phyloP scores from a whole-genome alignment of 176 grass and related monocot species.

The Musa acuminata region DNA sequence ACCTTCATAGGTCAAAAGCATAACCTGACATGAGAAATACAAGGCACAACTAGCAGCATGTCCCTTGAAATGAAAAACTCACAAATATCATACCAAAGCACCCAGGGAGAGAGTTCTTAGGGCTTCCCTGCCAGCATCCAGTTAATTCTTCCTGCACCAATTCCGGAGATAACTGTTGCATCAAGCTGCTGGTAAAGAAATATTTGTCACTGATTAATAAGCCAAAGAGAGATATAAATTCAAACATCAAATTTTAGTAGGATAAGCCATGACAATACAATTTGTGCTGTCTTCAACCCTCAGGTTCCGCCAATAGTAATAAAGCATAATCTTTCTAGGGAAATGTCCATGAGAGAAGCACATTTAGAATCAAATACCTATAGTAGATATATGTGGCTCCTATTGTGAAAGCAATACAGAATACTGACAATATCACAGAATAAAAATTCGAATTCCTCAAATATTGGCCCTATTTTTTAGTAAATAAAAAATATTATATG shows the following conservation, averaged over 20 bases:
- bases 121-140: conserved; percentile 42
- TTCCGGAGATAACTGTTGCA: conserved; percentile 45
- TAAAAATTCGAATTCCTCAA: no score
- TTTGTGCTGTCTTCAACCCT: no score
- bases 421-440: no score
- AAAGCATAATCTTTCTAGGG: no score
- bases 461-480: no score
- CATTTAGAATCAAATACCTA: no score
- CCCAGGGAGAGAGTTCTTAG: conserved; percentile 43
- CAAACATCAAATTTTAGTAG: not conserved
- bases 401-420: no score
- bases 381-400: no score
- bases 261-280: no score
- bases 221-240: not conserved
- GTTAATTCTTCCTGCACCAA: conserved; percentile 55
- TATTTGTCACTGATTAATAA: not conserved
- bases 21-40: conserved; percentile 21
- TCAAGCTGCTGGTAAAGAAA: conserved; percentile 37
- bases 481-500: no score
- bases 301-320: no score
- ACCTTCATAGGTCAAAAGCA: not conserved
- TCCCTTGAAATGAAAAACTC: conserved; percentile 9
- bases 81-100: conserved; percentile 46
- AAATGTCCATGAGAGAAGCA: no score
- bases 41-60: conserved; percentile 12